A percentile compares a stretch with the other conserved stretches of the same genome.
phyloP scores from a whole-genome alignment of 495 filamentous ascomycete species.

The Astrothelium subdiscretum region DNA sequence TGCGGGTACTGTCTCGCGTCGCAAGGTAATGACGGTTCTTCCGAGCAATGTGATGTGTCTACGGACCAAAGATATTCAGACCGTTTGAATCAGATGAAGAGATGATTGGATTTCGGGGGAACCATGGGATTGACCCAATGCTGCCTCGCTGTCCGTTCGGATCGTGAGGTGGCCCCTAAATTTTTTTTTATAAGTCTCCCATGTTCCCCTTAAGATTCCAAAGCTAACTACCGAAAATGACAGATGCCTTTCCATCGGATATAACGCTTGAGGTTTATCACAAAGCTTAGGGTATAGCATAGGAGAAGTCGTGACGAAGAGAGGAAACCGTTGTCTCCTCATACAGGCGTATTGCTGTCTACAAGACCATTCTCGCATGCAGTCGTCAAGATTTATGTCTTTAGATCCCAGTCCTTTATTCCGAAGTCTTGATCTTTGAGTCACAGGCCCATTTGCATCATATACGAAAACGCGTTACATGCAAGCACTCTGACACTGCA shows the following conservation, averaged over 20 bases:
- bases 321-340: no score
- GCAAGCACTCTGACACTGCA: no score
- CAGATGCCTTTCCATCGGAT: not conserved
- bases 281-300: no score
- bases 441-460: no score
- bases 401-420: no score
- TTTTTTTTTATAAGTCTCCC: constrained; percentile 4
- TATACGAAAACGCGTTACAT: no score
- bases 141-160: not conserved
- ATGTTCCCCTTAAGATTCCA: not conserved
- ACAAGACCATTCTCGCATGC: no score
- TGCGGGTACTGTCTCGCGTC: not conserved
- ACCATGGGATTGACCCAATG: not conserved
- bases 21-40: not conserved
- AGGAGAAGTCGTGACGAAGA: no score
- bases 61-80: not conserved
- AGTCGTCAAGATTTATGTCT: no score
- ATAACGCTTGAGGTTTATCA: no score
- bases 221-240: not conserved
- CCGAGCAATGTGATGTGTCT: not conserved
- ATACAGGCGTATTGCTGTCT: no score
- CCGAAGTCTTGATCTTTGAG: no score
- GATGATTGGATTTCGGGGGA: not conserved
- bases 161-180: not conserved
- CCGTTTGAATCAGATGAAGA: not conserved